Base-by-base conservation (phyloP, 1,284 basidiomycete species). In the Cryptococcus sp. region DNA sequence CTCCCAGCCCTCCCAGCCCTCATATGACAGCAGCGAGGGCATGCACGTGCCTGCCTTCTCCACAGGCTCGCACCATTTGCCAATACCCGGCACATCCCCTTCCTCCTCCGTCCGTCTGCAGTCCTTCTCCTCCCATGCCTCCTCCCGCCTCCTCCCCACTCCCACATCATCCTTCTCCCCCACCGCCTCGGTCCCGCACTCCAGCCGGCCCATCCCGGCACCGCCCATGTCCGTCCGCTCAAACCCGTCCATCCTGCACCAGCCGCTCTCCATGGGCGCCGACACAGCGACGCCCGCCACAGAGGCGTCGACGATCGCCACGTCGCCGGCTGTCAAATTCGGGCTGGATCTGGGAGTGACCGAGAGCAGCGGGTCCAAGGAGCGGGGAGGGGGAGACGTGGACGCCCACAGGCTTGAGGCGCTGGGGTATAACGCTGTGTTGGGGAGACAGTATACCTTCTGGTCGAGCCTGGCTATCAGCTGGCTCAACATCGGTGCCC, bases 391-490 rank as follows among this genome's bases (percentile, higher is more conserved):
- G 54, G 62, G 64, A n/a, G 70, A 75, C 52, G 57, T 64, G 21
- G 75, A 77, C 57, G 64, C 67, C 7, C 60, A 62, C n/a, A 59
- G 74, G 6, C 55, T 77, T 13, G 65, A 70, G 55, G 73, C 76
- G 54, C 52, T 77, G 33, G 76, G 76, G 3, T 77, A 77, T 58
- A 71, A 73, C 55, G 64, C 73, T 15, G 75, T 75, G 1, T 57
- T 78, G 16, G 76, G 76, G 0, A 60, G 76, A 52, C 68, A 75
- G 57, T 77, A 76, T 56, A 75, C 70, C 0, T 77, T 78, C 39
- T 78, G 76, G 76, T 70, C 72, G 1, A 75, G 71, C 59, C 61
- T 78, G 49, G 55, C 63, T 21, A 71, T 78, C 44, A 65, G 62
- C 9, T 73, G 69, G 55, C 53, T 73, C 50, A 76, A 75, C 52